These are phyloP conservation scores for Endothia cerciana DNA, from an alignment of 2,329 filamentous ascomycete genomes.

Conservation along the genomic window DNA sequence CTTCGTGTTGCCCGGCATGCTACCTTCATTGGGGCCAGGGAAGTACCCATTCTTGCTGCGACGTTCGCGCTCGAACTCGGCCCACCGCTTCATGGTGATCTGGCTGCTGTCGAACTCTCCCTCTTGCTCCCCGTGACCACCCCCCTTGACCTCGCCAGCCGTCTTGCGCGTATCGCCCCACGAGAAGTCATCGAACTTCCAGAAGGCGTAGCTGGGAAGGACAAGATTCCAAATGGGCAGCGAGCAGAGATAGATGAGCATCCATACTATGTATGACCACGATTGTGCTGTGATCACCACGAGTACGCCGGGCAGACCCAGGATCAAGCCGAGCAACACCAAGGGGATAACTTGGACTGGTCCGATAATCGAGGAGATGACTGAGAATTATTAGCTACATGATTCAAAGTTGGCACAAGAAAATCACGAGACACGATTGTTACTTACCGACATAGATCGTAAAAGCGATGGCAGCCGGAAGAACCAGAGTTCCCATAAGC, in stretches of 20 bases:
- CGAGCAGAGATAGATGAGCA: constrained; percentile 92
- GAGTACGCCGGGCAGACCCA: constrained; percentile 89
- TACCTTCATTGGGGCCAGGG: constrained; percentile 53
- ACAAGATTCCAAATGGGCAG: constrained; percentile 98
- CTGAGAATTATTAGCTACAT: constrained; percentile 45
- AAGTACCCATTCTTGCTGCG: constrained; percentile 54
- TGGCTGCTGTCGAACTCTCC: constrained; percentile 98
- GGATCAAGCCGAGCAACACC: constrained; percentile 83
- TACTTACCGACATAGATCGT: constrained; percentile 91
- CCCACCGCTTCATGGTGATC: constrained; percentile 99
- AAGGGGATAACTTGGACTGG: constrained; percentile 88
- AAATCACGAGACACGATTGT: neutral
- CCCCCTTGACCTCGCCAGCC: constrained; percentile 85
- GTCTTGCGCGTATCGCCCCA: constrained; percentile 99
- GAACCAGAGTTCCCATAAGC: constrained; percentile 88
- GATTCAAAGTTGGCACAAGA: neutral
- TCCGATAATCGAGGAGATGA: constrained; percentile 82
- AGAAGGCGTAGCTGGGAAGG: constrained; percentile 91
- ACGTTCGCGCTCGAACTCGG: constrained; percentile 82
- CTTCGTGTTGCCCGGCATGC: constrained; percentile 45
- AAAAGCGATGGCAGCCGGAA: constrained; percentile 95
- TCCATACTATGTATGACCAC: constrained; percentile 91
- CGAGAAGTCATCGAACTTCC: constrained; percentile 99
- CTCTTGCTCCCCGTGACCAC: constrained; percentile 76
- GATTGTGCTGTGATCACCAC: constrained; percentile 94